Percentiles rank a stretch among this genome's conserved stretches.
These are phyloP conservation scores for Trichosporon sp. DNA, from an alignment of 1,284 basidiomycete species.

Conservation along the genomic window DNA sequence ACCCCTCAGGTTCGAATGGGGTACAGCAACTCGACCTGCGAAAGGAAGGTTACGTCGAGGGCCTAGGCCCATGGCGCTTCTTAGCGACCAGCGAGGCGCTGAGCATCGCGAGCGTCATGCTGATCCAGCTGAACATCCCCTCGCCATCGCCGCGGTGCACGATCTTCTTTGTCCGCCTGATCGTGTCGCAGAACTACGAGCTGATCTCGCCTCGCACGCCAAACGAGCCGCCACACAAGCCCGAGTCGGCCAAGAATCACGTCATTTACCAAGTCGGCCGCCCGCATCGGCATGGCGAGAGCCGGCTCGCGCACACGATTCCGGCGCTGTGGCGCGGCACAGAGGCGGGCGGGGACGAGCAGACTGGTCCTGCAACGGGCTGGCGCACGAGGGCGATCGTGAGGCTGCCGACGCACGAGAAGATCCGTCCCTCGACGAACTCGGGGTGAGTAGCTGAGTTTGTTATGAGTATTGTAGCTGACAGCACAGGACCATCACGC, in stretches of 20 bases:
- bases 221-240: conserved; percentile 28
- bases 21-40: conserved; percentile 33
- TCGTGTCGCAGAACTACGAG: conserved; percentile 37
- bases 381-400: conserved; percentile 36
- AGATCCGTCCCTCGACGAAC: conserved; percentile 42
- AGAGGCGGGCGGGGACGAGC: conserved; percentile 24
- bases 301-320: conserved; percentile 25
- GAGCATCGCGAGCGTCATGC: conserved; percentile 37
- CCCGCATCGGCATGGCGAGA: conserved; percentile 28
- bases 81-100: conserved; percentile 40
- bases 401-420: conserved; percentile 43
- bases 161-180: conserved; percentile 43
- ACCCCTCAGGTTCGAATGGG: conserved; percentile 31
- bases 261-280: conserved; percentile 39
- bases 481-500: conserved; percentile 32
- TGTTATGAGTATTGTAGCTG: not conserved
- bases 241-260: conserved; percentile 31
- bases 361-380: conserved; percentile 13
- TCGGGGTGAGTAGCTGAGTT: conserved; percentile 41
- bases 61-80: conserved; percentile 42
- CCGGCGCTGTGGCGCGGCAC: conserved; percentile 38
- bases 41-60: conserved; percentile 42
- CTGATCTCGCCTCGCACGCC: conserved; percentile 40
- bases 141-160: conserved; percentile 34
- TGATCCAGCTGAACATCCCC: conserved; percentile 32